Base-by-base conservation (phyloP, 306 rosid species). In the Crataegus laevigata region DNA sequence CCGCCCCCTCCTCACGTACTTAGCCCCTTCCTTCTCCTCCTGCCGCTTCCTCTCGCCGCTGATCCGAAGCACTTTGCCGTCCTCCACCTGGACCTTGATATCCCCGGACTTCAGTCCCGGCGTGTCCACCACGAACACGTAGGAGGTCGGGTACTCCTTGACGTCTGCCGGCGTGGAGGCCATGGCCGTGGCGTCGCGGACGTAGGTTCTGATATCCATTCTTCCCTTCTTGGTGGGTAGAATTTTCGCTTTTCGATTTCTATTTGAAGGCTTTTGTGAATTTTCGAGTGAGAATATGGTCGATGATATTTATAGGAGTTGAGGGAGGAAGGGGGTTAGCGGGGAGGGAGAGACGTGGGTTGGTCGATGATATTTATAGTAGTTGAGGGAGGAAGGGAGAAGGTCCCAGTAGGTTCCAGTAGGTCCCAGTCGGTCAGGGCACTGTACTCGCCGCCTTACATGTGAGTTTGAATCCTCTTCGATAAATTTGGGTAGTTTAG, bases 31-130 rank as follows among this genome's bases (percentile, higher is more conserved):
- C 73, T 25, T 81, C 30, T 81, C 85, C 29, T 75, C 71, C 43
- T 82, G 84, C 11, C 84, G 64, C 84, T 38, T 82, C 78, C 90
- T 84, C 82, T 86, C 87, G 3, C 88, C 88, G 13, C 83, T 82
- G 72, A 86, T 74, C 47, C 81, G 81, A 70, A 82, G 62, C 60
- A 72, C 60, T 58, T 75, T 78, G 26, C 80, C 84, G 5, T 84
- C 83, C 52, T 79, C 88, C 47, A 94, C 89, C 80, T 88, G 96
- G 55, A 94, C 98, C 89, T 88, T 91, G 11, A 94, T 91, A 61
- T 94, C 96, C 3, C 89, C 96, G 0, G 94, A 90, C 36, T 91
- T 94, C 66, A 90, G 42, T 21, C 96, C 97, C 0, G 98, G 98
- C n/a, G n/a, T n/a, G n/a, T n/a, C n/a, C n/a, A n/a, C n/a, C n/a